A percentile compares a stretch with the other conserved stretches of the same genome.
Evolutionary conservation across 1,284 basidiomycete genomes (phyloP).

Genomic region (Microbotryum silenes-acaulis): DNA sequence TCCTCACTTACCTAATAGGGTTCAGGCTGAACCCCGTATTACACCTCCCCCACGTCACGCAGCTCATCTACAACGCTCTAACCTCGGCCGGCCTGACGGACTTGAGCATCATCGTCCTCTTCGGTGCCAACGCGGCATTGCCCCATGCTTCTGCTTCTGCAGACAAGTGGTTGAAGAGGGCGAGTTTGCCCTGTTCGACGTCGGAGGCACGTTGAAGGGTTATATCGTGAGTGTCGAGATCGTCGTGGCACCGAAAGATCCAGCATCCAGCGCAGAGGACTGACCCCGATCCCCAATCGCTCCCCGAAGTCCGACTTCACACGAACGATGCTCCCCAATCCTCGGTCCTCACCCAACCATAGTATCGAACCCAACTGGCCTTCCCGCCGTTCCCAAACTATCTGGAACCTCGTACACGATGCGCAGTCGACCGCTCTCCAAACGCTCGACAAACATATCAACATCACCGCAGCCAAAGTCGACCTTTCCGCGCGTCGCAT

Average conservation of each 20-base stretch:
- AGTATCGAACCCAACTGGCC: slow-evolving; percentile 1
- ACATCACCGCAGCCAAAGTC: slow-evolving; percentile 52
- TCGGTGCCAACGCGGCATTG: slow-evolving; percentile 60
- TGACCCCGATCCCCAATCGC: not conserved
- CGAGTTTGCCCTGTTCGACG: slow-evolving; percentile 72
- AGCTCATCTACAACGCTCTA: slow-evolving; percentile 22
- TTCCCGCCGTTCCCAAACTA: slow-evolving; percentile 32
- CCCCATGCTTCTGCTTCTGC: slow-evolving; percentile 67
- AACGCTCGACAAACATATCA: slow-evolving; percentile 41
- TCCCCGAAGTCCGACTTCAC: slow-evolving; percentile 18
- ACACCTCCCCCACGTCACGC: not conserved
- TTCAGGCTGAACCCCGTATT: not conserved
- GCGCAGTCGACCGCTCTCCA: slow-evolving; percentile 57
- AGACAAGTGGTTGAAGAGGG: slow-evolving; percentile 51
- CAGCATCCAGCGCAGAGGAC: not conserved
- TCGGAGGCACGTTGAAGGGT: slow-evolving; percentile 39
- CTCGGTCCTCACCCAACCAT: not conserved
- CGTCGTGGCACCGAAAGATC: not conserved
- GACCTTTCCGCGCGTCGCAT: slow-evolving; percentile 59
- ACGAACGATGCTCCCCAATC: slow-evolving; percentile 22
- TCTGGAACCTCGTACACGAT: slow-evolving; percentile 60
- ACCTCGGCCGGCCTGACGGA: slow-evolving; percentile 15
- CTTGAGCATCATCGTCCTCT: slow-evolving; percentile 12
- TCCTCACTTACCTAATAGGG: too few relatives aligned
- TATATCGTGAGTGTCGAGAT: slow-evolving; percentile 6